Evolutionary conservation across 2,329 filamentous ascomycete species (phyloP), one percentile per base, ranked within the genome.

Genomic region (Massarina eburnea): DNA sequence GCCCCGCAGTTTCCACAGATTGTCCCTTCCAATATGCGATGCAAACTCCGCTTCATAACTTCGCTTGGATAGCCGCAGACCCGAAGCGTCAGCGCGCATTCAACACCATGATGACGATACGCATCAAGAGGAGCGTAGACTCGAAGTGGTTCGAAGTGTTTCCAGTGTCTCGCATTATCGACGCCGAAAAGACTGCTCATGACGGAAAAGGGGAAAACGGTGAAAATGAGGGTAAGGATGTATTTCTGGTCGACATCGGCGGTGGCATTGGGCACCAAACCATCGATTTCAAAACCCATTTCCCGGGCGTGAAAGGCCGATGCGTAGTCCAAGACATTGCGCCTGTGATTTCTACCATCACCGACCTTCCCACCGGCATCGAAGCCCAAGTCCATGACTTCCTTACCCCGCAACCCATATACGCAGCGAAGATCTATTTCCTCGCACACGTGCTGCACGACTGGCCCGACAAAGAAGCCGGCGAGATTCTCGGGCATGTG

Each of bases 371-470:
- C 1, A 24, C 33, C 2, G 38, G 30, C 9, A 42, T 57, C 12
- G 17, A 41, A 12, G 48, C 32, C 0, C 24, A 54, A 1, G 44
- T 34, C 10, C 54, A 62, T 10, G 49, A 52, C 10, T 58, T 61
- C 37, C 58, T 62, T 32, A 32, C 39, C 4, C 51, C 52, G 15
- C 55, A 55, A 29, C 55, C 57, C 2, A 44, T 51, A 4, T 40
- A 46, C 33, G 54, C 52, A 8, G 62, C 64, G 3, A 55, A 58
- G 35, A 58, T 55, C 8, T 70, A 64, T 32, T 70, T 61, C 41
- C 37, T 68, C 20, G 56, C 55, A 44, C 54, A 41, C 32, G 57
- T 75, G 14, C 59, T 75, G 8, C 72, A 75, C 30, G 71, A 75
- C 46, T 75, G 69, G 70, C 59, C 67, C 0, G 67, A 75, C 39